Percentiles rank a stretch among this genome's conserved stretches.
phyloP scores from a whole-genome alignment of 345 rosid genomes.

The Iberis pinnata region DNA sequence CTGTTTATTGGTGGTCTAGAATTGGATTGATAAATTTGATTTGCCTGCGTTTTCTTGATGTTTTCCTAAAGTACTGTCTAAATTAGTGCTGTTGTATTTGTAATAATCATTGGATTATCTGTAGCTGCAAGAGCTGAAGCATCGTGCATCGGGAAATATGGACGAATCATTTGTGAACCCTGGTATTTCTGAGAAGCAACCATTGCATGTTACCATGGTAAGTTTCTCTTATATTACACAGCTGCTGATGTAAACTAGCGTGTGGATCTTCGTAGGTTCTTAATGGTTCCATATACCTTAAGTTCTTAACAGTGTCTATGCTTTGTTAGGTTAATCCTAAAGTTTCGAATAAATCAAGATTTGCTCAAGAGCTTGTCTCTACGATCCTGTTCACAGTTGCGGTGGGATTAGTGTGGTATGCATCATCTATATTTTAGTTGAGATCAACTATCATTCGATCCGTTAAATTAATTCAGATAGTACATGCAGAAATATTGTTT shows the following conservation, averaged over 20 bases:
- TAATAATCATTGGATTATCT: constrained; percentile 17
- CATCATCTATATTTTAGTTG: constrained; percentile 10
- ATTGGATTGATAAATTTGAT: neutral
- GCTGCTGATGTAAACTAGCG: neutral
- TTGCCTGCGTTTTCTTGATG: neutral
- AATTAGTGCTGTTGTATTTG: constrained; percentile 14
- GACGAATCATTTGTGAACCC: constrained; percentile 72
- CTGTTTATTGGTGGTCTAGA: neutral
- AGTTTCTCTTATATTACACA: constrained; percentile 16
- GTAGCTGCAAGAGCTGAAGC: constrained; percentile 92
- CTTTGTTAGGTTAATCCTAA: constrained; percentile 72
- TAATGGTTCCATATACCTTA: neutral
- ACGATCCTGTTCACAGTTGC: constrained; percentile 84
- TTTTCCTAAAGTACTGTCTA: neutral
- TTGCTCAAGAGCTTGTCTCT: constrained; percentile 87
- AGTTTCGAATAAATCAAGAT: constrained; percentile 67
- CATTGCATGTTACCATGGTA: constrained; percentile 94
- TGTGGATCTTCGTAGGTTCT: neutral
- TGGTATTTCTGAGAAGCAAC: constrained; percentile 86
- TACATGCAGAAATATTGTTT: neutral
- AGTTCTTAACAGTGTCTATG: constrained; percentile 9
- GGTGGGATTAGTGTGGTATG: constrained; percentile 81
- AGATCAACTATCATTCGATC: neutral
- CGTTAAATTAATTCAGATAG: neutral
- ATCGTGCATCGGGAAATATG: constrained; percentile 65